These are phyloP conservation scores for Panus rudis DNA, from an alignment of 768 basidiomycete genomes.

Conservation along the genomic window DNA sequence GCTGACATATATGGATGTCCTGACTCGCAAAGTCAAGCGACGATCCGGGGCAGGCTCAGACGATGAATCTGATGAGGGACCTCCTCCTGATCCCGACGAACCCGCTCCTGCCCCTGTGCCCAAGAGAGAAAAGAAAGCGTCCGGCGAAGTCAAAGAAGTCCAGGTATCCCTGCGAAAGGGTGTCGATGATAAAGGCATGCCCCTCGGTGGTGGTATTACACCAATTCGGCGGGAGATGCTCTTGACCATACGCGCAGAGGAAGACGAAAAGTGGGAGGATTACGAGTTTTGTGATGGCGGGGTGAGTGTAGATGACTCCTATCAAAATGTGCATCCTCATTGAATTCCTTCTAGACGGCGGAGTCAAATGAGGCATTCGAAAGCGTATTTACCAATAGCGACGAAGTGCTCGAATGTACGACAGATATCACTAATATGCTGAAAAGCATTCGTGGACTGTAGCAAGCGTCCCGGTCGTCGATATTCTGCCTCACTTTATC, in stretches of 20 bases:
- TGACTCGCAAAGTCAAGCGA: conserved; percentile 57
- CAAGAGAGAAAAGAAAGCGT: conserved; percentile 55
- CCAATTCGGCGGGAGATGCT: conserved; percentile 71
- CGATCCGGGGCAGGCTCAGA: conserved; percentile 44
- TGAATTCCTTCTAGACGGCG: conserved; percentile 37
- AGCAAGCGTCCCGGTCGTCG: too few species aligned
- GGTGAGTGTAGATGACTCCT: conserved; percentile 33
- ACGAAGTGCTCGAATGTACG: conserved; percentile 22
- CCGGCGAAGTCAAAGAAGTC: conserved; percentile 63
- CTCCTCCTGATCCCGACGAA: conserved; percentile 77
- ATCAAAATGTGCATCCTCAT: conserved; percentile 4
- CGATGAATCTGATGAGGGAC: conserved; percentile 73
- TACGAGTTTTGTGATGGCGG: conserved; percentile 59
- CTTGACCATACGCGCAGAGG: conserved; percentile 61
- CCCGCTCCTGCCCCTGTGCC: conserved; percentile 35
- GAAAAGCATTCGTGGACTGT: conserved; percentile 19
- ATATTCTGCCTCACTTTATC: not conserved
- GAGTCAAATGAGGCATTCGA: conserved; percentile 55
- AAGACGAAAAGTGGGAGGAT: conserved; percentile 71
- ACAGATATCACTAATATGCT: conserved; percentile 20
- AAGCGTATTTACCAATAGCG: conserved; percentile 53
- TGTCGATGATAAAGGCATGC: conserved; percentile 50
- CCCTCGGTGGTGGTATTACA: conserved; percentile 61
- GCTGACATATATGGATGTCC: conserved; percentile 70
- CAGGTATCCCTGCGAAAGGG: conserved; percentile 68